Evolutionary conservation across 495 filamentous ascomycete genomes (phyloP).

Genomic region (Entonaema liquescens): DNA sequence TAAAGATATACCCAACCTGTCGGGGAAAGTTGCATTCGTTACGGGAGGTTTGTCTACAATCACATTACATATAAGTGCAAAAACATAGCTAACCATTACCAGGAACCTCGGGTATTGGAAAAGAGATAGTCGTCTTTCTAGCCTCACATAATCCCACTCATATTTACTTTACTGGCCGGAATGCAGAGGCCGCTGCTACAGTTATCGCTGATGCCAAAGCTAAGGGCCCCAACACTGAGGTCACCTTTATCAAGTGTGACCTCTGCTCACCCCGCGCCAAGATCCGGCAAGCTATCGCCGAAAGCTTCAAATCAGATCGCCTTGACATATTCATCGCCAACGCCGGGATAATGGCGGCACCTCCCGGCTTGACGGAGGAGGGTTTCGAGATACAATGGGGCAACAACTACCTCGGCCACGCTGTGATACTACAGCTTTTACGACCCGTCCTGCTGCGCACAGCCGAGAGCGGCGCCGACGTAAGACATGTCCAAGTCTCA

Average conservation of each 20-base stretch:
- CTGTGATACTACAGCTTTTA: constrained; percentile 67
- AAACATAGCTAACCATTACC: neutral
- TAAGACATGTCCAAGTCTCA: constrained; percentile 47
- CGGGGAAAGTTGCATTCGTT: constrained; percentile 65
- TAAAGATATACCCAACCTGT: constrained; percentile 62
- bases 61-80: too few relatives aligned
- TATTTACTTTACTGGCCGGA: constrained; percentile 70
- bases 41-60: constrained; percentile 63
- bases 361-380: constrained; percentile 59
- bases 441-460: constrained; percentile 61
- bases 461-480: constrained; percentile 52
- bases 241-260: constrained; percentile 24
- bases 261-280: constrained; percentile 18
- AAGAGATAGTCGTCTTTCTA: constrained; percentile 66
- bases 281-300: constrained; percentile 19
- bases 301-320: constrained; percentile 19
- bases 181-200: constrained; percentile 37
- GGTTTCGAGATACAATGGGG: constrained; percentile 73
- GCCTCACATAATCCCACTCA: constrained; percentile 65
- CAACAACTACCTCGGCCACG: constrained; percentile 72
- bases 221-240: neutral
- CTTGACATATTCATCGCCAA: constrained; percentile 71
- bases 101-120: constrained; percentile 72
- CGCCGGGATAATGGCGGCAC: constrained; percentile 68
- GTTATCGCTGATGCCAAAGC: constrained; percentile 9